Conservation (phyloP, 371 early-diverging fungal genomes). For the Nosema muscidifuracis region DNA sequence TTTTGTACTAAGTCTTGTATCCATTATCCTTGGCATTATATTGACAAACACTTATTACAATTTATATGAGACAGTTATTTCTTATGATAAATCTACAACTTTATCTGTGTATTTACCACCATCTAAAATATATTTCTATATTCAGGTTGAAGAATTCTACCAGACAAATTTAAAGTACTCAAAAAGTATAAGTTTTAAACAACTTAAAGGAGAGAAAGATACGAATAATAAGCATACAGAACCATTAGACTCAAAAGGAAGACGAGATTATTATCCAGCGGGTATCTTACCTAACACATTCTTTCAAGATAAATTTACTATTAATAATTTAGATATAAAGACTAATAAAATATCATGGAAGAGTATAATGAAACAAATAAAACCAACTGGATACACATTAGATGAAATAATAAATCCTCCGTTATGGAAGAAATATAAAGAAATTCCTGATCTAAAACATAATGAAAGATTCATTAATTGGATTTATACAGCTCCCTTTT, state of each 20-base stretch:
- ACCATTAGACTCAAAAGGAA: conserved; percentile 63
- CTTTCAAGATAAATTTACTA: conserved; percentile 69
- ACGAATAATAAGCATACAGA: conserved; percentile 60
- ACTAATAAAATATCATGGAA: conserved; percentile 76
- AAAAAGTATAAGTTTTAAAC: conserved; percentile 73
- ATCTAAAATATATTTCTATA: conserved; percentile 45
- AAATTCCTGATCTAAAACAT: conserved; percentile 70
- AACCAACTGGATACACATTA: conserved; percentile 63
- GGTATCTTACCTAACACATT: conserved; percentile 91
- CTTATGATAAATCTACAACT: neutral
- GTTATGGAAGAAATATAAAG: conserved; percentile 51
- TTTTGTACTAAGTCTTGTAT: neutral
- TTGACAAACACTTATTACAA: conserved; percentile 17
- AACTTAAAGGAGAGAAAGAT: conserved; percentile 69
- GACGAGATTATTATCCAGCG: conserved; percentile 77
- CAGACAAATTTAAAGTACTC: conserved; percentile 91
- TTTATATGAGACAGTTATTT: conserved; percentile 10
- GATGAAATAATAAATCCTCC: conserved; percentile 63
- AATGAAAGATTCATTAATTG: conserved; percentile 85
- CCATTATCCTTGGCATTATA: conserved; percentile 9
- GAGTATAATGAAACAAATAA: conserved; percentile 65
- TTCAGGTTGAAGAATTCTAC: conserved; percentile 82
- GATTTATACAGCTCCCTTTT: conserved; percentile 89
- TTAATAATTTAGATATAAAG: conserved; percentile 64
- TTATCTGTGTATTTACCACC: conserved; percentile 15